phyloP scores from a whole-genome alignment of 2,329 filamentous ascomycete genomes.

The Daldinia eschscholtzii region DNA sequence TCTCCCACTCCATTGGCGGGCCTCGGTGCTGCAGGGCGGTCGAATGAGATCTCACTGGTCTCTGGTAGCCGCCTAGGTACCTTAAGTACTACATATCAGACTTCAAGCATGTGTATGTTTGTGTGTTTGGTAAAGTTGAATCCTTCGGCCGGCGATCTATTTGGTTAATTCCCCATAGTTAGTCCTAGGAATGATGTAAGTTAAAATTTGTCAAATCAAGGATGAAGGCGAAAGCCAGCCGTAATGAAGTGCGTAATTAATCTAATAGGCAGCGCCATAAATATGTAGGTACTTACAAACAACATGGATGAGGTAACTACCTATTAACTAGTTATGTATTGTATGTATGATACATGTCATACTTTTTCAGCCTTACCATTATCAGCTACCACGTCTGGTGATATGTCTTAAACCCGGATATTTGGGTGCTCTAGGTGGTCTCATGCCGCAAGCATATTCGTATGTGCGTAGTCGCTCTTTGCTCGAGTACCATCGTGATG shows the following conservation, averaged over 20 bases:
- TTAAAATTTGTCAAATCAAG: conserved; percentile 7
- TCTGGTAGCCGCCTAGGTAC: not conserved
- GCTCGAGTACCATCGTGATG: conserved; percentile 16
- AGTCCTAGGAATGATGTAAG: conserved; percentile 9
- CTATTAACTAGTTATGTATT: no score
- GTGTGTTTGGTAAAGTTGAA: conserved; percentile 10
- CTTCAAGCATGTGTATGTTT: not conserved
- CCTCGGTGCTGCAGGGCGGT: conserved; percentile 31
- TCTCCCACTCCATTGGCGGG: conserved; percentile 29
- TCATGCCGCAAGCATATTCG: conserved; percentile 18
- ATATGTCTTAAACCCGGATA: conserved; percentile 8
- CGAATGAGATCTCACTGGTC: conserved; percentile 33
- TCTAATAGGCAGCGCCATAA: not conserved
- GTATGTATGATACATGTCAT: conserved; percentile 7
- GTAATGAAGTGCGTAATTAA: conserved; percentile 2
- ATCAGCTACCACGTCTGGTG: conserved; percentile 31
- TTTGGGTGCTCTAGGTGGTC: conserved; percentile 22
- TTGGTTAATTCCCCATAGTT: conserved; percentile 10
- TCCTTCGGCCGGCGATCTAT: conserved; percentile 24
- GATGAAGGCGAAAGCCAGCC: not conserved
- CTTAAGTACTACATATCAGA: not conserved
- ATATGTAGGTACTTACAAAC: not conserved
- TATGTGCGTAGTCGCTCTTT: conserved; percentile 7
- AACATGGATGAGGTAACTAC: no score
- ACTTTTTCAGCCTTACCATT: conserved; percentile 39